Conservation (phyloP, 352 stramenopile species). For the Aphanomyces stellatus region DNA sequence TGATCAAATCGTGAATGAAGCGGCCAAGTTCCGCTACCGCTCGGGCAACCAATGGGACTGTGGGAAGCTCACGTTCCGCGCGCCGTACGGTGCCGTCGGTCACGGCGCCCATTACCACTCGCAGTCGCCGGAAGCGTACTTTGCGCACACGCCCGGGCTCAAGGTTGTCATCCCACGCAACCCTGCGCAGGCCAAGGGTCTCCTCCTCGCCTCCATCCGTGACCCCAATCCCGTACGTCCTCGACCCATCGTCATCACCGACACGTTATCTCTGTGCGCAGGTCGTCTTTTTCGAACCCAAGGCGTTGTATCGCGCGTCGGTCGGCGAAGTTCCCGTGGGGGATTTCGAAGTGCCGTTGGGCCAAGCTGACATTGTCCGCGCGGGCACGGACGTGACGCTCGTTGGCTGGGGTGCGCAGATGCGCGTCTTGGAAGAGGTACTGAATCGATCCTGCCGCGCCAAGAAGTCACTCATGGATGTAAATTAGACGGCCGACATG, state of each 20-base stretch:
- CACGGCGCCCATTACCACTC: constrained; percentile 93
- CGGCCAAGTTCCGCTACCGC: constrained; percentile 97
- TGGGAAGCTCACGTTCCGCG: constrained; percentile 93
- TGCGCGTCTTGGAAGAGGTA: constrained; percentile 73
- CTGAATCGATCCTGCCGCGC: neutral
- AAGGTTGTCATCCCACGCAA: constrained; percentile 96
- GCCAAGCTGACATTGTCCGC: constrained; percentile 91
- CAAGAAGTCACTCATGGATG: neutral
- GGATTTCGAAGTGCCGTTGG: constrained; percentile 92
- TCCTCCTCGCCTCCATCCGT: constrained; percentile 93
- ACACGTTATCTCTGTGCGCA: neutral
- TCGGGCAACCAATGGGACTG: constrained; percentile 97
- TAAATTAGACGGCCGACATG: constrained; percentile 55
- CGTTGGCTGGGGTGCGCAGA: constrained; percentile 90
- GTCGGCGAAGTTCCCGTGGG: constrained; percentile 94
- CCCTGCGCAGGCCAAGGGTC: constrained; percentile 91
- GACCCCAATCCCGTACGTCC: constrained; percentile 87
- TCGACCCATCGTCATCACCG: neutral
- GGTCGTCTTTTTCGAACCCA: constrained; percentile 97
- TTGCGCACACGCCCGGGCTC: constrained; percentile 95
- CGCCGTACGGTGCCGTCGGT: constrained; percentile 92
- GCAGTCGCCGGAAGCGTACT: constrained; percentile 95
- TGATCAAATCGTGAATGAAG: constrained; percentile 97
- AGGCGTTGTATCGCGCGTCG: constrained; percentile 94
- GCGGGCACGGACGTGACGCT: constrained; percentile 92